phyloP scores from a whole-genome alignment of 2,329 filamentous ascomycete species.

The Fusarium globosum region DNA sequence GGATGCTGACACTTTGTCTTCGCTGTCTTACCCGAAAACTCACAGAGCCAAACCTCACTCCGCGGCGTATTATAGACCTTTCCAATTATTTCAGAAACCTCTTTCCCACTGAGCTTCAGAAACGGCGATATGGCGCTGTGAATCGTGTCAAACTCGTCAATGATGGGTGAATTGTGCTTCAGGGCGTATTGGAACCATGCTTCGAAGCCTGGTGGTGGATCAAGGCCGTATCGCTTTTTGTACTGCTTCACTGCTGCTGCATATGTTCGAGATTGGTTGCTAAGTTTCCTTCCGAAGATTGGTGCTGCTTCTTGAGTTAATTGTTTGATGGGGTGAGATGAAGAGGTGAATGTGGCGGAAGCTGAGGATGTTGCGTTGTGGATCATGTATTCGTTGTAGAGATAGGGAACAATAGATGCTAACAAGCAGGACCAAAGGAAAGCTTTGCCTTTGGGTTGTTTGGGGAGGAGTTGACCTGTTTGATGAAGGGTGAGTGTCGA shows the following conservation, averaged over 20 bases:
- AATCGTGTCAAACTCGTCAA: constrained; percentile 63
- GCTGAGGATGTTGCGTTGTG: constrained; percentile 15
- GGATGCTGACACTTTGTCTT: constrained; percentile 51
- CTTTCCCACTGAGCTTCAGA: constrained; percentile 50
- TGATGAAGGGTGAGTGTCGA: constrained; percentile 50
- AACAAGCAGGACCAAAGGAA: constrained; percentile 49
- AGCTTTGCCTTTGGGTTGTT: constrained; percentile 40
- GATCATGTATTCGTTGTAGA: constrained; percentile 46
- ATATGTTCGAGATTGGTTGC: constrained; percentile 53
- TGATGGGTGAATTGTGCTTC: constrained; percentile 55
- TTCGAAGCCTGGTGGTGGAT: constrained; percentile 60
- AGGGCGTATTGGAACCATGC: constrained; percentile 58
- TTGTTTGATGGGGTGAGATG: constrained; percentile 51
- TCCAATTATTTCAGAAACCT: constrained; percentile 47
- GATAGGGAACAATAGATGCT: constrained; percentile 47
- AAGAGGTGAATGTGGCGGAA: neutral
- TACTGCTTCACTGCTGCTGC: constrained; percentile 55
- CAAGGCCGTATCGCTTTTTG: constrained; percentile 53
- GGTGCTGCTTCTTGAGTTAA: constrained; percentile 45
- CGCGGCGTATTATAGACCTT: constrained; percentile 35
- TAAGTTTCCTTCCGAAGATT: constrained; percentile 47
- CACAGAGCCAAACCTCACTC: constrained; percentile 54
- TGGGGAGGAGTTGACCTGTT: constrained; percentile 46
- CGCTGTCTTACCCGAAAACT: constrained; percentile 39
- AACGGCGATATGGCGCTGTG: constrained; percentile 55